Percentiles rank a stretch among this genome's conserved stretches.
These are phyloP conservation scores for Malassezia caprae DNA, from an alignment of 1,284 basidiomycete genomes.

Conservation along the genomic window DNA sequence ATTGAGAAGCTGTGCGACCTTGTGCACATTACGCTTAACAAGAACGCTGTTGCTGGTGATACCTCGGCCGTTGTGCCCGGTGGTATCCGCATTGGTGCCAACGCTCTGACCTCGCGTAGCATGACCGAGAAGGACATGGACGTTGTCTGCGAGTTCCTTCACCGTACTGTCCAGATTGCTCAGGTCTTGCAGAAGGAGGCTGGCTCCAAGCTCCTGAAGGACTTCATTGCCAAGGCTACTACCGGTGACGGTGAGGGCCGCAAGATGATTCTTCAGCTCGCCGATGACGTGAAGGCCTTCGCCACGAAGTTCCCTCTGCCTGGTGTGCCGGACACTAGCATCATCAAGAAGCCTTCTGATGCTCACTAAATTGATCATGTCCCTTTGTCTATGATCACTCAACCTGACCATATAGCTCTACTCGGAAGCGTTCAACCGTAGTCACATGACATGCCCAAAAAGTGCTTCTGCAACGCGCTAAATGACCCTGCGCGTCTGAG, in stretches of 20 bases:
- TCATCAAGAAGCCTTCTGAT: slow-evolving; percentile 37
- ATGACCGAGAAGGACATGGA: slow-evolving; percentile 78
- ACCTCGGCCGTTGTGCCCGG: slow-evolving; percentile 87
- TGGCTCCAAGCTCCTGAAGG: slow-evolving; percentile 85
- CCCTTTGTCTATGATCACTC: slow-evolving; percentile 7
- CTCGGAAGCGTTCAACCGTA: slow-evolving; percentile 19
- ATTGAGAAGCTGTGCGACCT: slow-evolving; percentile 97
- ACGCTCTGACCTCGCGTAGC: slow-evolving; percentile 85
- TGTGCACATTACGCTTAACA: slow-evolving; percentile 66
- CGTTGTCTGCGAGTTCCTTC: slow-evolving; percentile 69
- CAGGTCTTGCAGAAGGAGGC: slow-evolving; percentile 69
- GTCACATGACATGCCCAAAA: not conserved
- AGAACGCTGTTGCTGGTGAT: slow-evolving; percentile 94
- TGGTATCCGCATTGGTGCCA: slow-evolving; percentile 90
- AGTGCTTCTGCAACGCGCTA: not conserved
- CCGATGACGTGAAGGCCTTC: slow-evolving; percentile 66
- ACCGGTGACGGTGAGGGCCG: slow-evolving; percentile 62
- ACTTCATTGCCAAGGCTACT: slow-evolving; percentile 76
- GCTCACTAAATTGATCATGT: slow-evolving; percentile 6
- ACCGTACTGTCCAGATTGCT: slow-evolving; percentile 44
- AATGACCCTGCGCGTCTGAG: not conserved
- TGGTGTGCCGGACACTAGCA: slow-evolving; percentile 62
- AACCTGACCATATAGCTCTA: slow-evolving; percentile 15
- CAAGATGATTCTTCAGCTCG: slow-evolving; percentile 60
- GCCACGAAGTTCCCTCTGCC: slow-evolving; percentile 82